Conservation (phyloP, 2,329 filamentous ascomycete species). For the Grosmannia serpens region DNA sequence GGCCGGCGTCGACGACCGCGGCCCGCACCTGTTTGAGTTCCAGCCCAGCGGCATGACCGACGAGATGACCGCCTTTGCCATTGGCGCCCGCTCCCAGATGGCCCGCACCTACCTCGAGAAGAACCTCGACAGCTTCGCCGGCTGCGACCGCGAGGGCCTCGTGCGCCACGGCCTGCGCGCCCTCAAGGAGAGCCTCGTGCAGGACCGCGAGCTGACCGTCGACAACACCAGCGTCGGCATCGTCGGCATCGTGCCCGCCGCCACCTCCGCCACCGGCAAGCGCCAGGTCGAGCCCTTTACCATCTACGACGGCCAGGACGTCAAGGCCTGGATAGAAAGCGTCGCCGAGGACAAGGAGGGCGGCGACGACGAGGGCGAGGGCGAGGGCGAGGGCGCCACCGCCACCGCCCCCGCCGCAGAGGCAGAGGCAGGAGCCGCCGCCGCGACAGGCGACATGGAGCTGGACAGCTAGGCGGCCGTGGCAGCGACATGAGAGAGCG, state of each 20-base stretch:
- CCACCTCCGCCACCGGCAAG: slow-evolving; percentile 33
- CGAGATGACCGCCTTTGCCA: slow-evolving; percentile 94
- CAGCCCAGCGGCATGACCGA: slow-evolving; percentile 92
- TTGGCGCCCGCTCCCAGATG: slow-evolving; percentile 94
- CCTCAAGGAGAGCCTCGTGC: slow-evolving; percentile 87
- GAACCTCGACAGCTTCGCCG: slow-evolving; percentile 73
- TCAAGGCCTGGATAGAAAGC: slow-evolving; percentile 76
- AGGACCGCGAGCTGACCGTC: slow-evolving; percentile 94
- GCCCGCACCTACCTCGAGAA: slow-evolving; percentile 92
- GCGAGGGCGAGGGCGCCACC: slow-evolving; percentile 27
- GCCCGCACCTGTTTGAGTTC: slow-evolving; percentile 96
- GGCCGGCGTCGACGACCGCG: slow-evolving; percentile 85
- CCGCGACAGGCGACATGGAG: slow-evolving; percentile 28
- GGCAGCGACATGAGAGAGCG: background rate
- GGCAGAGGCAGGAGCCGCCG: slow-evolving; percentile 23
- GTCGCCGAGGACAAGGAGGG: slow-evolving; percentile 45
- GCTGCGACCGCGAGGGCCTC: slow-evolving; percentile 69
- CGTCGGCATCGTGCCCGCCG: slow-evolving; percentile 56
- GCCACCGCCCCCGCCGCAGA: slow-evolving; percentile 30
- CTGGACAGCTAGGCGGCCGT: slow-evolving; percentile 23
- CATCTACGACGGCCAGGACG: slow-evolving; percentile 79
- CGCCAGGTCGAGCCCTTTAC: slow-evolving; percentile 68
- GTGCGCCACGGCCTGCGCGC: slow-evolving; percentile 83
- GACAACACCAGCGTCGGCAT: slow-evolving; percentile 93
- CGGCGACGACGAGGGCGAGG: slow-evolving; percentile 29